phyloP scores from a whole-genome alignment of 2,329 filamentous ascomycete genomes.

The Neonectria magnoliae region DNA sequence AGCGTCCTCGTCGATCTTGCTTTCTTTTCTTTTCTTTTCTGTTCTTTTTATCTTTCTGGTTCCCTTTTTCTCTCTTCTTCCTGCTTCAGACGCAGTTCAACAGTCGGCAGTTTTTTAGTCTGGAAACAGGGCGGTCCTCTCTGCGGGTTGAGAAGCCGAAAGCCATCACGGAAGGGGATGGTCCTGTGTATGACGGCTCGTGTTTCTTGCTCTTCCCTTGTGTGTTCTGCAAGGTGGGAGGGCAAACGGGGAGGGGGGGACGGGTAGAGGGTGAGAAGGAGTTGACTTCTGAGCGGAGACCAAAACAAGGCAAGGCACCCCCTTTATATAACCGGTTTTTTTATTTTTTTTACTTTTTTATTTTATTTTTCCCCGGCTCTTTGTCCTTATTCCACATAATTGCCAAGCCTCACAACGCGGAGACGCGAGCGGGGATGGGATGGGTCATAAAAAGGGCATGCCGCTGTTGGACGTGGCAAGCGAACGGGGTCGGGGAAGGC shows the following conservation, averaged over 20 bases:
- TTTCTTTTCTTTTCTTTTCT: conserved; percentile 7
- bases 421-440: conserved; percentile 7
- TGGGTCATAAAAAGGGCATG: conserved; percentile 7
- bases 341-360: conserved; percentile 1
- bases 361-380: neutral
- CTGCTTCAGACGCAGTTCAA: conserved; percentile 39
- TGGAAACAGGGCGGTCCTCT: conserved; percentile 40
- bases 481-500: neutral
- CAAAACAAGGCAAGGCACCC: neutral
- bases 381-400: neutral
- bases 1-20: neutral
- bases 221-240: neutral
- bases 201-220: conserved; percentile 11
- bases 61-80: neutral
- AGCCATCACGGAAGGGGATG: conserved; percentile 39
- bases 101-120: conserved; percentile 42
- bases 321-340: conserved; percentile 19
- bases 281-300: neutral
- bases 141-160: conserved; percentile 38
- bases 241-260: neutral
- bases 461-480: neutral
- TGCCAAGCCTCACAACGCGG: conserved; percentile 14
- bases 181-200: conserved; percentile 13
- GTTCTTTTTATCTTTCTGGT: conserved; percentile 22
- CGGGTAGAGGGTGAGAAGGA: neutral